These are phyloP conservation scores for Paramecium caudatum DNA, from an alignment of 73 alveolate species.

Conservation along the genomic window DNA sequence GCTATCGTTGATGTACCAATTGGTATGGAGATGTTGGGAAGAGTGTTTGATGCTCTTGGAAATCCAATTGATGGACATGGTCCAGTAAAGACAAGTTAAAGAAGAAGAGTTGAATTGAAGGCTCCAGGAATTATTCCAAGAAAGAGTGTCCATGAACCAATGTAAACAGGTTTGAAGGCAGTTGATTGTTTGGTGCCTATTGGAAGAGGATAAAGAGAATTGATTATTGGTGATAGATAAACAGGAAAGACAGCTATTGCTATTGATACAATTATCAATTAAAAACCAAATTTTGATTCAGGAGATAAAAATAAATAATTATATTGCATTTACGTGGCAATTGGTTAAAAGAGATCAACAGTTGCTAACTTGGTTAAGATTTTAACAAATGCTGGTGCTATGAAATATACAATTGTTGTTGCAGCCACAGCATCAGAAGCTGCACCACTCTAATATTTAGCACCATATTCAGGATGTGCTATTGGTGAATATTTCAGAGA, in stretches of 20 bases:
- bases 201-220: conserved; percentile 99
- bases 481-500: conserved; percentile 98
- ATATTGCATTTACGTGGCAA: conserved; percentile 98
- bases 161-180: conserved; percentile 96
- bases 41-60: conserved; percentile 91
- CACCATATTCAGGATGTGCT: conserved; percentile 99
- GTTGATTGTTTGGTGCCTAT: conserved; percentile 97
- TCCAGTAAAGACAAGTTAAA: conserved; percentile 86
- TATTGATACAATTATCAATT: conserved; percentile 96
- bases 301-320: conserved; percentile 87
- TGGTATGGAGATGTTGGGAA: conserved; percentile 96
- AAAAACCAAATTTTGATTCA: conserved; percentile 86
- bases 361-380: conserved; percentile 95
- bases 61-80: conserved; percentile 97
- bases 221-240: conserved; percentile 98
- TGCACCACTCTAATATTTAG: conserved; percentile 92
- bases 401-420: conserved; percentile 94
- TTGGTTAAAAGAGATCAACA: conserved; percentile 98
- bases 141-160: conserved; percentile 98
- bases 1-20: conserved; percentile 95
- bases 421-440: conserved; percentile 99
- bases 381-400: conserved; percentile 87
- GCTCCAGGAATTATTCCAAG: conserved; percentile 99
- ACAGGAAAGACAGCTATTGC: conserved; percentile 99
- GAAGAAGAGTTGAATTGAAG: conserved; percentile 93